Evolutionary conservation across 1,284 basidiomycete genomes (phyloP).

Genomic region (Rhodotorula sp.): DNA sequence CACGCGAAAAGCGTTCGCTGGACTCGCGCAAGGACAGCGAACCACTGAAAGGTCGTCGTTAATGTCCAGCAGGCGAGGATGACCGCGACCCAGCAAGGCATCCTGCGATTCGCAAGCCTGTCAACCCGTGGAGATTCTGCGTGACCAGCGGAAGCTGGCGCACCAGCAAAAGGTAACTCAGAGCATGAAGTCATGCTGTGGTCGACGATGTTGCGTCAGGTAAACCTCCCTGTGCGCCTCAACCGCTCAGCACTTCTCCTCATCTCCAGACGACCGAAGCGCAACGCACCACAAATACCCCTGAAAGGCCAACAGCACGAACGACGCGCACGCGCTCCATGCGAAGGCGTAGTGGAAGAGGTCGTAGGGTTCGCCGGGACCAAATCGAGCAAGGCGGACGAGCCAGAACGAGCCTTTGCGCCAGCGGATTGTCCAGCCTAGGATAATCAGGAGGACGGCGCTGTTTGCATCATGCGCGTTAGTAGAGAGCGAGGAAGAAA

Average conservation of each 20-base stretch:
- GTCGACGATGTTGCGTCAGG: no score
- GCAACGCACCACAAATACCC: no score
- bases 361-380: background rate
- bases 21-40: background rate
- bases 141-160: no score
- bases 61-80: background rate
- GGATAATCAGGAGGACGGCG: background rate
- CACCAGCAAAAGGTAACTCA: no score
- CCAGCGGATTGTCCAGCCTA: background rate
- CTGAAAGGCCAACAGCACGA: background rate
- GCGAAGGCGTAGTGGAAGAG: background rate
- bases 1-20: background rate
- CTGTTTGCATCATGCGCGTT: background rate
- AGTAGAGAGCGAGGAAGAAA: background rate
- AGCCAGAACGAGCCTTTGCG: conserved; percentile 6
- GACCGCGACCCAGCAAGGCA: background rate
- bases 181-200: no score
- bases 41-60: background rate
- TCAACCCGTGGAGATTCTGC: no score
- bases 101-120: background rate
- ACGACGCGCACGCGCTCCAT: background rate
- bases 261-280: no score
- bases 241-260: no score
- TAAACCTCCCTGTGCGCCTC: no score
- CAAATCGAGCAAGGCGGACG: background rate